Percentiles rank a stretch among this genome's conserved stretches.
These are phyloP conservation scores for Teunomyces tritomae DNA, from an alignment of 805 yeast genomes.

Conservation along the genomic window DNA sequence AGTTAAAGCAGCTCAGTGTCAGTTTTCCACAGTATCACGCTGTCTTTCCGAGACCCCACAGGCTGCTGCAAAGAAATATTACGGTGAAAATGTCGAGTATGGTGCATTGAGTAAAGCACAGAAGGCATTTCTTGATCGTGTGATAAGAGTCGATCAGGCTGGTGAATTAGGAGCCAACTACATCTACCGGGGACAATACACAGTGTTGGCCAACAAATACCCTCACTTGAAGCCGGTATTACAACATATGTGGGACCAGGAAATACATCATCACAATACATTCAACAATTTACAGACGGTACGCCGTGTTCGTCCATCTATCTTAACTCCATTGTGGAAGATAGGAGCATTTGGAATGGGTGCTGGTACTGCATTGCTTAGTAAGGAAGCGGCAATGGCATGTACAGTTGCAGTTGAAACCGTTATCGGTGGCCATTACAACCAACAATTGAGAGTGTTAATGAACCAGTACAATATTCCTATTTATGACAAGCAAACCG, in stretches of 20 bases:
- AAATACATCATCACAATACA: slow-evolving; percentile 82
- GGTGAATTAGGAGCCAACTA: slow-evolving; percentile 96
- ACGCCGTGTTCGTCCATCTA: slow-evolving; percentile 85
- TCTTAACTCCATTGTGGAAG: slow-evolving; percentile 92
- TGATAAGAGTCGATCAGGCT: slow-evolving; percentile 92
- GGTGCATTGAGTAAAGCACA: slow-evolving; percentile 52
- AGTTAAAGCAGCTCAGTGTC: neutral
- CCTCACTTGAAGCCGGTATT: slow-evolving; percentile 78
- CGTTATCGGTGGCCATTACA: slow-evolving; percentile 94
- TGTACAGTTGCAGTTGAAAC: slow-evolving; percentile 99
- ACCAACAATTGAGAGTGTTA: slow-evolving; percentile 78
- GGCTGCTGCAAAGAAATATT: slow-evolving; percentile 14
- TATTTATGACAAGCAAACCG: slow-evolving; percentile 33
- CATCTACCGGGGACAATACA: slow-evolving; percentile 87
- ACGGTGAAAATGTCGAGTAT: slow-evolving; percentile 28
- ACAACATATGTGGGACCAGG: slow-evolving; percentile 98
- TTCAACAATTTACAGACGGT: slow-evolving; percentile 74
- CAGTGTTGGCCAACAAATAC: slow-evolving; percentile 63
- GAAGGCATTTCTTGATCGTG: slow-evolving; percentile 66
- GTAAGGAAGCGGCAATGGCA: slow-evolving; percentile 98
- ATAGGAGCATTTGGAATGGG: slow-evolving; percentile 87
- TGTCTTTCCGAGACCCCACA: slow-evolving; percentile 1
- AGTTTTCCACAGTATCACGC: neutral
- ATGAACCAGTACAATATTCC: slow-evolving; percentile 61
- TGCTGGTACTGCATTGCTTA: slow-evolving; percentile 75